These are phyloP conservation scores for Ophiocordyceps unilateralis DNA, from an alignment of 2,329 filamentous ascomycete genomes.

Conservation along the genomic window DNA sequence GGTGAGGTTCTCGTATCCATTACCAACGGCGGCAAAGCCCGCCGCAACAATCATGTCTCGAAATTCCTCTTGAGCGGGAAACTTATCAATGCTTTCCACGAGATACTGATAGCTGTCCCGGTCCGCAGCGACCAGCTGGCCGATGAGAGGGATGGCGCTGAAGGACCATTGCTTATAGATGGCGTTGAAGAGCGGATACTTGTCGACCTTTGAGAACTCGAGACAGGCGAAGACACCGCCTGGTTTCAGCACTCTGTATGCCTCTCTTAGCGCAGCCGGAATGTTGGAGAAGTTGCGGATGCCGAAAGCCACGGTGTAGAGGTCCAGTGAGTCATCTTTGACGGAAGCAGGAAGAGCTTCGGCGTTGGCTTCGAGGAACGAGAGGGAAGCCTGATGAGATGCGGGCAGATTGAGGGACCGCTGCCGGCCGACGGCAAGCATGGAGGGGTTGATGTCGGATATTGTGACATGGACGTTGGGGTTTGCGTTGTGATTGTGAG, in stretches of 20 bases:
- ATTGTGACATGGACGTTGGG: conserved; percentile 71
- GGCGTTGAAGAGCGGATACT: conserved; percentile 60
- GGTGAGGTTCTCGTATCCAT: conserved; percentile 79
- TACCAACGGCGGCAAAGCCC: conserved; percentile 69
- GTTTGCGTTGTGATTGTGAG: conserved; percentile 62
- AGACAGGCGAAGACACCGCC: conserved; percentile 93
- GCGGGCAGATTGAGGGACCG: conserved; percentile 45
- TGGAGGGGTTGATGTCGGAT: conserved; percentile 88
- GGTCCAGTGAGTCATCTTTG: conserved; percentile 56
- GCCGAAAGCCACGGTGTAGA: conserved; percentile 95
- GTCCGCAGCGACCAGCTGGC: conserved; percentile 85
- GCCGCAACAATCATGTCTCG: conserved; percentile 66
- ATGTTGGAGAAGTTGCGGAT: conserved; percentile 97
- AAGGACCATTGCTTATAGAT: conserved; percentile 96
- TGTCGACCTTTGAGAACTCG: conserved; percentile 76
- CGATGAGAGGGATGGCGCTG: conserved; percentile 81
- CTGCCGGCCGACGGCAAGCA: conserved; percentile 78
- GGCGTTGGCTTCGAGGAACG: conserved; percentile 82
- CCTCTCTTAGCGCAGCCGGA: conserved; percentile 63
- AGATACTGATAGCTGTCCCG: conserved; percentile 95
- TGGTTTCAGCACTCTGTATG: conserved; percentile 76
- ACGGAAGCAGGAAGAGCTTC: conserved; percentile 51
- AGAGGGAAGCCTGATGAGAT: conserved; percentile 38
- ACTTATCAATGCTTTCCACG: conserved; percentile 91
- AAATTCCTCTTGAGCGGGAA: conserved; percentile 76